Conservation (phyloP, 495 filamentous ascomycete species). For the Aspergillus cristatus region DNA sequence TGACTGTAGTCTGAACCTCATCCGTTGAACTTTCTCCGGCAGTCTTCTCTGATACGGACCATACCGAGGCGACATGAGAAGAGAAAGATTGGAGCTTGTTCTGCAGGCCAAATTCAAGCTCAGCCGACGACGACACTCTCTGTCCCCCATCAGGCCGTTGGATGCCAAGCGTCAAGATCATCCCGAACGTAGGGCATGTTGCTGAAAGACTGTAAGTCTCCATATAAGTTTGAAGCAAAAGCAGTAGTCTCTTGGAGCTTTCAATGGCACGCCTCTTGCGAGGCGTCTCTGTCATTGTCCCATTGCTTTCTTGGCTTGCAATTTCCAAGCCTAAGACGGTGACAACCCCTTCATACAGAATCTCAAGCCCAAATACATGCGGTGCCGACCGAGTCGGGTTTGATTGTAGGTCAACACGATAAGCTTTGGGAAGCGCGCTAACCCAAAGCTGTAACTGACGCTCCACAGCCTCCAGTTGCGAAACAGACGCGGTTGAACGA, state of each 20-base stretch:
- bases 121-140: conserved; percentile 5
- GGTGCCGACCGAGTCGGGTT: conserved; percentile 18
- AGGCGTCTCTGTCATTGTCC: conserved; percentile 14
- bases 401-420: conserved; percentile 25
- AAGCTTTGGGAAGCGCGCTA: conserved; percentile 23
- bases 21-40: background rate
- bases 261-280: conserved; percentile 21
- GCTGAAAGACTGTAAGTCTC: conserved; percentile 31
- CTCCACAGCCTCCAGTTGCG: conserved; percentile 27
- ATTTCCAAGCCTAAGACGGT: conserved; percentile 22
- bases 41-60: conserved; percentile 13
- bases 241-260: conserved; percentile 24
- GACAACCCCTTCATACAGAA: conserved; percentile 28
- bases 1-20: background rate
- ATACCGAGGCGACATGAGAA: conserved; percentile 26
- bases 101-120: conserved; percentile 22
- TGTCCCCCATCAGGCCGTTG: conserved; percentile 2
- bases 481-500: conserved; percentile 14
- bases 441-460: conserved; percentile 30
- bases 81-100: conserved; percentile 22
- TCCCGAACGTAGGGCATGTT: conserved; percentile 27
- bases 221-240: conserved; percentile 27
- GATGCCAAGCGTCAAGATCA: conserved; percentile 21
- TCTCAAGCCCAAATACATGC: conserved; percentile 33
- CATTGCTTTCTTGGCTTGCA: conserved; percentile 18